These are phyloP conservation scores for Fusarium acutatum DNA, from an alignment of 2,329 filamentous ascomycete species.

Conservation along the genomic window DNA sequence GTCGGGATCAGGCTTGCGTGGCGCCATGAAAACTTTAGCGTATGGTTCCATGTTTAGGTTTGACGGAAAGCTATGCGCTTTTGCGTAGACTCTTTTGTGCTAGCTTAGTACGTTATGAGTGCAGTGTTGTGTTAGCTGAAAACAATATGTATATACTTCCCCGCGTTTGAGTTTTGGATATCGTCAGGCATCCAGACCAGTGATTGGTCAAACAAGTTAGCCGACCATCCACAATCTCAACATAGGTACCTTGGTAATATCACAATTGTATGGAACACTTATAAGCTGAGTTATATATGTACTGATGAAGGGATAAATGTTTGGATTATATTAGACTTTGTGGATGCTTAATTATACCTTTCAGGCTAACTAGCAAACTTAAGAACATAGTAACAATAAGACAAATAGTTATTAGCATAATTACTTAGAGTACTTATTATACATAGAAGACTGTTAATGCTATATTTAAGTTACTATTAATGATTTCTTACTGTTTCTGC, in stretches of 20 bases:
- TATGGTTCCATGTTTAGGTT: background rate
- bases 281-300: background rate
- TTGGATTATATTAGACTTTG: too few species aligned
- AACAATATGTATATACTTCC: background rate
- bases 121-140: background rate
- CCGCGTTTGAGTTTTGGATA: background rate
- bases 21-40: constrained; percentile 6
- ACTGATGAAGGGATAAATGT: too few species aligned
- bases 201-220: background rate
- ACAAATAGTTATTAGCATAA: too few species aligned
- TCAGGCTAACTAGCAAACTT: too few species aligned
- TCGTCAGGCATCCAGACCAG: background rate
- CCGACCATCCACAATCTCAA: background rate
- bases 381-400: too few species aligned
- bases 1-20: background rate
- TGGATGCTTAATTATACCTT: too few species aligned
- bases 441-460: too few species aligned
- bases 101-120: background rate
- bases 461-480: too few species aligned
- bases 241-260: background rate
- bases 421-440: too few species aligned
- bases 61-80: background rate
- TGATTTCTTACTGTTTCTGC: too few species aligned
- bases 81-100: background rate
- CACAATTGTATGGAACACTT: background rate